Conservation (phyloP, 192 early-diverging fungal genomes). For the Backusella westeae region DNA sequence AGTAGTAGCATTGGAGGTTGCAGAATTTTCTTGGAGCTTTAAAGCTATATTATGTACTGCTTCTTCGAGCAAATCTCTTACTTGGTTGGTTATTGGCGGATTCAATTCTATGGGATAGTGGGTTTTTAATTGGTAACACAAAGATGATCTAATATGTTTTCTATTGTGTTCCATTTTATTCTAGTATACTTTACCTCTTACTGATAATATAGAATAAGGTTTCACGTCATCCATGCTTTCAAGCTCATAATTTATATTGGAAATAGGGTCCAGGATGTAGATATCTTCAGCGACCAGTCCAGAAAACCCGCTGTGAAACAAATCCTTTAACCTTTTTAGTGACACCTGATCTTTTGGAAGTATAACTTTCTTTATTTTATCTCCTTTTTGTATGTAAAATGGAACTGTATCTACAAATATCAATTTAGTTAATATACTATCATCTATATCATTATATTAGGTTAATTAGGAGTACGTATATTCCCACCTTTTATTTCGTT, state of each 20-base stretch:
- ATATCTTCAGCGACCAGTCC: constrained; percentile 53
- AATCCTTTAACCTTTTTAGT: constrained; percentile 46
- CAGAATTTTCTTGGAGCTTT: background rate
- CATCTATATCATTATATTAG: background rate
- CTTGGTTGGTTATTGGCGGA: background rate
- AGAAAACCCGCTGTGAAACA: constrained; percentile 68
- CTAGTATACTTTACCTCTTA: constrained; percentile 9
- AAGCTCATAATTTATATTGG: constrained; percentile 59
- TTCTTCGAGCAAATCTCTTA: background rate
- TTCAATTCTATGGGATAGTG: background rate
- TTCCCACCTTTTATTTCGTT: background rate
- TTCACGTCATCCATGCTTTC: constrained; percentile 59
- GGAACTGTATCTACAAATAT: background rate
- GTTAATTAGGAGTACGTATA: background rate
- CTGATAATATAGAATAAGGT: constrained; percentile 47
- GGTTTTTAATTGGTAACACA: background rate
- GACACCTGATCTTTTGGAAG: constrained; percentile 42
- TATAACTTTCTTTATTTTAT: constrained; percentile 52
- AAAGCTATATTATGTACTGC: background rate
- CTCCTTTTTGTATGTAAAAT: constrained; percentile 58
- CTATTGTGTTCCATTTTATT: background rate
- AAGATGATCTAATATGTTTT: background rate
- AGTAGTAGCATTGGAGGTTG: background rate
- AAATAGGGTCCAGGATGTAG: constrained; percentile 52
- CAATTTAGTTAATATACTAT: background rate